Base-by-base conservation (phyloP, 2,329 filamentous ascomycete genomes). In the Hymenoscyphus salicellus region DNA sequence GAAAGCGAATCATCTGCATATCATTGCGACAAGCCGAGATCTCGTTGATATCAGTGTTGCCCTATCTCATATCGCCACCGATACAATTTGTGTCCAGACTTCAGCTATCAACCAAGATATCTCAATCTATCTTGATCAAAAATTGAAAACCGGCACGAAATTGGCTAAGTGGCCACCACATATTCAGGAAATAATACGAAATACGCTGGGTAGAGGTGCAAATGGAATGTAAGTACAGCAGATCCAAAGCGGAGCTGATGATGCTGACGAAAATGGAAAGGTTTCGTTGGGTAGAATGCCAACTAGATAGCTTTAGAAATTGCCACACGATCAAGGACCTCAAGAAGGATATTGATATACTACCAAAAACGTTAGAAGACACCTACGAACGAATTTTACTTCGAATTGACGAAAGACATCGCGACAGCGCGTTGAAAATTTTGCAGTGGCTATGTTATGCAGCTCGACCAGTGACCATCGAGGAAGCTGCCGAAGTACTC, bases 281-380 rank as follows among this genome's bases (percentile, higher is more conserved):
- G 73, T 73, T 72, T 38, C 65, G 69, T 61, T 74, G 66, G 68
- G 69, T 64, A n/a, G 61, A 60, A 23, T 73, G 69, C 66, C 73
- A 76, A 62, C 41, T 76, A 16, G 71, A 74, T 43, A 70, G 59
- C 73, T 59, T 75, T 5, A 52, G 65, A 62, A 16, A 68, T 0
- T 74, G 72, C 46, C 64, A 71, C 10, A 63, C 62, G 16, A 28
- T 30, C 26, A 46, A 10, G 3, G 61, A 57, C 32, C 38, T 69
- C 26, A 7, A 20, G 4, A 58, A 64, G 7, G 32, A 60, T 17
- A 58, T 68, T 5, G 41, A 26, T 26, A 60, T 58, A 5, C 67
- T 72, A 14, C 70, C 70, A 5, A 59, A 43, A 14, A 69, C 64
- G 14, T 55, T 72, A 1, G 67, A 69, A 2, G 62, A 68, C 20